Evolutionary conservation across 257 asterid genomes (phyloP).

Genomic region (Solanum infundibuliforme): DNA sequence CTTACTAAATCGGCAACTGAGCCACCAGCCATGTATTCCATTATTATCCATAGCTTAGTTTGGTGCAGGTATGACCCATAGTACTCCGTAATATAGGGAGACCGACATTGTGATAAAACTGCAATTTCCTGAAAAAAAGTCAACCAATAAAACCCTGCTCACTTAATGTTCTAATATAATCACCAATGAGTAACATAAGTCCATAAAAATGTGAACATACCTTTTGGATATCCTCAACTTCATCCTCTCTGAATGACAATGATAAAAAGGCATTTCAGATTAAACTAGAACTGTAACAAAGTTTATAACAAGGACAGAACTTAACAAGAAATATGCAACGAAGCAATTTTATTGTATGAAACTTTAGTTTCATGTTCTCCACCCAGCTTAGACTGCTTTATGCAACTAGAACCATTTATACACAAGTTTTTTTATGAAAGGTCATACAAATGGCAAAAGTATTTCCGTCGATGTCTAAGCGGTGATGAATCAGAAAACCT

Average conservation of each 20-base stretch:
- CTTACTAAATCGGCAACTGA: conserved; percentile 97
- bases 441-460: neutral
- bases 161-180: neutral
- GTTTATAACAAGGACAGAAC: neutral
- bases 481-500: neutral
- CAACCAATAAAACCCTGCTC: conserved; percentile 9
- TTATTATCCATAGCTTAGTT: conserved; percentile 93
- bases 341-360: neutral
- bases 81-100: conserved; percentile 87
- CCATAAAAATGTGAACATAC: conserved; percentile 28
- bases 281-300: conserved; percentile 2
- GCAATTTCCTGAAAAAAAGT: conserved; percentile 79
- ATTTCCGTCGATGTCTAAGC: neutral
- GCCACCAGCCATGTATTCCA: conserved; percentile 99
- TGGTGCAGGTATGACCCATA: conserved; percentile 80
- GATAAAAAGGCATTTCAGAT: conserved; percentile 12
- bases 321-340: neutral
- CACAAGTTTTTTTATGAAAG: neutral
- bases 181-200: neutral
- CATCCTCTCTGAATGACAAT: conserved; percentile 76
- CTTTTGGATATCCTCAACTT: conserved; percentile 98
- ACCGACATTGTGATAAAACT: conserved; percentile 91
- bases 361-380: neutral
- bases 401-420: neutral
- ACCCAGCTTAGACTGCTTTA: neutral